Base-by-base conservation (phyloP, 306 rosid species). In the Casuarina glauca region DNA sequence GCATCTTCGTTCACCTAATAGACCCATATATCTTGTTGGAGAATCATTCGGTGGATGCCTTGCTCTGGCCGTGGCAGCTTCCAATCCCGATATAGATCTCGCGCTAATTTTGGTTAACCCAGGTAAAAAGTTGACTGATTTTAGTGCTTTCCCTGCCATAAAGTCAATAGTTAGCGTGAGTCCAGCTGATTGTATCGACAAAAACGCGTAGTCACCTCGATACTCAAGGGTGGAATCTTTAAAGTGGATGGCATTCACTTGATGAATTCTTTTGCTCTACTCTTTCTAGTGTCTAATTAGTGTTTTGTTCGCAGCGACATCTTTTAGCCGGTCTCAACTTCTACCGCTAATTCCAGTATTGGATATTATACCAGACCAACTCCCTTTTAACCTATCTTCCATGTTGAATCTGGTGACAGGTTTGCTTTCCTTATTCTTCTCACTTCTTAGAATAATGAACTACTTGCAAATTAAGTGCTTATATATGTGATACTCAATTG, bases 11-110 rank as follows among this genome's bases (percentile, higher is more conserved):
- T 86, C 90, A 9, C 93, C 96, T 9, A 86, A 80, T 39, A 90
- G 88, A 72, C 99, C 99, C 62, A 88, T 95, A 76, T 95, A 95
- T 84, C 90, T 95, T 51, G 87, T 88, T 26, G 97, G 97, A 82
- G 96, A 95, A 70, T 91, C 97, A 45, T 46, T 95, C 69, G 97
- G 99, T 79, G 97, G 88, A 53, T 93, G 97, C 82, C 89, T 95
- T 48, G 97, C 97, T 15, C 86, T 95, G 19, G 88, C 92, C 36
- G 94, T 91, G 79, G 97, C 96, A 9, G 97, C 99, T 64, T 83
- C 74, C 53, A 95, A 87, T 86, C 90, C 91, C 53, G 81, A 88
- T 77, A 86, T 91, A 42, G 99, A 95, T 86, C 91, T 95, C 78
- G 90, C 85, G 48, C 91, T 95, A 44, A 87, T 95, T 82, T 82